Percentiles rank a stretch among this genome's conserved stretches.
These are phyloP conservation scores for Ustilago xerochloae DNA, from an alignment of 1,284 basidiomycete species.

Conservation along the genomic window DNA sequence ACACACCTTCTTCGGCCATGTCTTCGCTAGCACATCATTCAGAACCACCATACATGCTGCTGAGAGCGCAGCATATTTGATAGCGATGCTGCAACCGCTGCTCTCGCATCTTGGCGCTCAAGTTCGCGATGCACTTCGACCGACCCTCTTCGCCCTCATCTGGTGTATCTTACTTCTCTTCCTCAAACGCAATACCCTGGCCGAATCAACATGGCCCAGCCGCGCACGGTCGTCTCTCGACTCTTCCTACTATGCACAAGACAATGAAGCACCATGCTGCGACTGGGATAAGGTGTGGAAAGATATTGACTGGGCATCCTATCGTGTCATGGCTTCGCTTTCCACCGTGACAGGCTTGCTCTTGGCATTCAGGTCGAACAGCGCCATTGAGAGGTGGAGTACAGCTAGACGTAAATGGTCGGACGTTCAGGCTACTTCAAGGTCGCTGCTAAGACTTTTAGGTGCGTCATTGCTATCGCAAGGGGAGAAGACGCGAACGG, in stretches of 20 bases:
- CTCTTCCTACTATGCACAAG: constrained; percentile 3
- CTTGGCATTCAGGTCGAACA: constrained; percentile 46
- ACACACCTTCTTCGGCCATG: too few relatives aligned
- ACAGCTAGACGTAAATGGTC: constrained; percentile 41
- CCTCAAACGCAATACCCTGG: constrained; percentile 3
- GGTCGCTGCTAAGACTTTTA: constrained; percentile 34
- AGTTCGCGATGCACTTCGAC: constrained; percentile 21
- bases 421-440: constrained; percentile 28
- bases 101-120: neutral
- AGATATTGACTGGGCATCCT: constrained; percentile 38
- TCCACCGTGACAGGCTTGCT: constrained; percentile 44
- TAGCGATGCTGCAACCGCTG: neutral
- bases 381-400: constrained; percentile 44
- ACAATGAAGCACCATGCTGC: neutral
- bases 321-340: constrained; percentile 31
- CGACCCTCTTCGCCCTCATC: constrained; percentile 25
- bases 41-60: neutral
- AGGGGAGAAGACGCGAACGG: neutral
- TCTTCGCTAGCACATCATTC: too few relatives aligned
- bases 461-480: constrained; percentile 12
- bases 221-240: constrained; percentile 18
- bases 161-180: constrained; percentile 35
- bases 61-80: neutral
- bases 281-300: constrained; percentile 22
- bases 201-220: constrained; percentile 1